Evolutionary conservation across 1,284 basidiomycete species (phyloP).

Genomic region (Coniophora puteana): DNA sequence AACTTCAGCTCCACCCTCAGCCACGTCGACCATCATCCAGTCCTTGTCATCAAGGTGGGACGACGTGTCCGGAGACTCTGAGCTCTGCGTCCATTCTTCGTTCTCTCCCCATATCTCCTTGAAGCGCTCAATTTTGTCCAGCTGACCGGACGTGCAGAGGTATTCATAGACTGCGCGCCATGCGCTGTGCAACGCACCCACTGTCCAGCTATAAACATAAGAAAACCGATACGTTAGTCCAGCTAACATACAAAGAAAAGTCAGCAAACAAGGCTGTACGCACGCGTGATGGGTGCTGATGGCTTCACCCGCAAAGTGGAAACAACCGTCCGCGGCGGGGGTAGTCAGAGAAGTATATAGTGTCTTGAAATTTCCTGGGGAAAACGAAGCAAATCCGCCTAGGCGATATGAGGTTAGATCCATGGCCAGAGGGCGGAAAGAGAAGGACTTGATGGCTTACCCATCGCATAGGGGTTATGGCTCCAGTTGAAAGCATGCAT

Average conservation of each 20-base stretch:
- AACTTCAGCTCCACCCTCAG: too few relatives aligned
- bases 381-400: conserved; percentile 18
- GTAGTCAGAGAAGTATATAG: conserved; percentile 11
- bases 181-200: conserved; percentile 21
- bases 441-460: conserved; percentile 5
- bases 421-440: background rate
- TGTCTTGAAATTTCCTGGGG: conserved; percentile 16
- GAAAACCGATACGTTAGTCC: too few relatives aligned
- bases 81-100: conserved; percentile 15
- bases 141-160: conserved; percentile 14
- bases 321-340: conserved; percentile 11
- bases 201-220: conserved; percentile 14
- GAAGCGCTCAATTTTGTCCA: conserved; percentile 10
- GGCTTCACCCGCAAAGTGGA: conserved; percentile 20
- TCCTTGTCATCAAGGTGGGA: too few relatives aligned
- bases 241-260: too few relatives aligned
- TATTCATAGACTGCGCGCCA: conserved; percentile 23
- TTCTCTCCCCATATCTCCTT: conserved; percentile 16
- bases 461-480: conserved; percentile 8
- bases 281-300: conserved; percentile 18
- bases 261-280: conserved; percentile 2
- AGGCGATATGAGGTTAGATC: background rate
- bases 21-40: too few relatives aligned
- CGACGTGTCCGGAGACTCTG: too few relatives aligned
- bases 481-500: conserved; percentile 15